Evolutionary conservation across 2,329 filamentous ascomycete species (phyloP).

Genomic region (Ophiostoma angusticollis): DNA sequence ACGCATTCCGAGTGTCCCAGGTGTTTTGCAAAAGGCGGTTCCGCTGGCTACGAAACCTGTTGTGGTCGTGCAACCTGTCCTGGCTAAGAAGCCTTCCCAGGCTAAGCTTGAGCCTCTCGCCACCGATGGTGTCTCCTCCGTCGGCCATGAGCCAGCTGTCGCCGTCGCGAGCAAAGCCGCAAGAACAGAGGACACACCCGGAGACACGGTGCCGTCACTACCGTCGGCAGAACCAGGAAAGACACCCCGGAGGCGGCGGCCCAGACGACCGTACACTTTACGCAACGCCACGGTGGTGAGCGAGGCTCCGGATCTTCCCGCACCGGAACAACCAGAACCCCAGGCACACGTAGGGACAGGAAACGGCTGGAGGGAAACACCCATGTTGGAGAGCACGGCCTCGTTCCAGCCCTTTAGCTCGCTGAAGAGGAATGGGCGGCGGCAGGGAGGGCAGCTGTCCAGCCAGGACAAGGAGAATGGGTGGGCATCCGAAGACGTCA

Average conservation of each 20-base stretch:
- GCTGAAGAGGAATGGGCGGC: conserved; percentile 39
- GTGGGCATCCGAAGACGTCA: conserved; percentile 93
- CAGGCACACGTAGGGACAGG: conserved; percentile 22
- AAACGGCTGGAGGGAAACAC: conserved; percentile 47
- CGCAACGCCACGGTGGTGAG: conserved; percentile 12
- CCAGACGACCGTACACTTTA: conserved; percentile 22
- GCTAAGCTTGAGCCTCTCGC: too few relatives aligned
- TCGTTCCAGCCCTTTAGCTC: conserved; percentile 51
- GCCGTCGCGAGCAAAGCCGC: too few relatives aligned
- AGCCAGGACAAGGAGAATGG: conserved; percentile 57
- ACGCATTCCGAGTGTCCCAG: too few relatives aligned
- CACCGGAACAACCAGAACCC: conserved; percentile 10
- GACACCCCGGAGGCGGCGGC: conserved; percentile 8
- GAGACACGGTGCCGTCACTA: too few relatives aligned
- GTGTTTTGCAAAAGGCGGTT: too few relatives aligned
- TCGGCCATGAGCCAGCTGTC: too few relatives aligned
- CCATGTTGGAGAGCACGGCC: conserved; percentile 45
- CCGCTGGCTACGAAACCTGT: too few relatives aligned
- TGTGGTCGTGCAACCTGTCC: too few relatives aligned
- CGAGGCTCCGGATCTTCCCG: conserved; percentile 18
- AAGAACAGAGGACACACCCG: too few relatives aligned
- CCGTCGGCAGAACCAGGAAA: too few relatives aligned
- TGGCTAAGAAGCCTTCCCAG: too few relatives aligned
- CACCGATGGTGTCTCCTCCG: too few relatives aligned
- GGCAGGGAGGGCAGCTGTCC: conserved; percentile 21